Percentiles rank a stretch among this genome's conserved stretches.
Conservation (phyloP, 2,329 filamentous ascomycete genomes). For the Penicillium brevicompactum region DNA sequence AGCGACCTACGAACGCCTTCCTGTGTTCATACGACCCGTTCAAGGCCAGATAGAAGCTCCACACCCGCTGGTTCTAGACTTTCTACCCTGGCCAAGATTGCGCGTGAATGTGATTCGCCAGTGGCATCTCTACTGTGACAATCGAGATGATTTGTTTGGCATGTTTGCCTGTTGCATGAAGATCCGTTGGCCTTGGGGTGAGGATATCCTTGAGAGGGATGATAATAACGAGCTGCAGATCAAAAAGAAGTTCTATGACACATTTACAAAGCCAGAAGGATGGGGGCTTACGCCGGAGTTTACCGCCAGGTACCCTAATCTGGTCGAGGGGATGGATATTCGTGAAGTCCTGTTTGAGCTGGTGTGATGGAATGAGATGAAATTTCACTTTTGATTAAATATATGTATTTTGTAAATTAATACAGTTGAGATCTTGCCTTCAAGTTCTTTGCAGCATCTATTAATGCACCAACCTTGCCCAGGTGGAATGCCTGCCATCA, state of each 20-base stretch:
- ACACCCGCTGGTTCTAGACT: slow-evolving; percentile 24
- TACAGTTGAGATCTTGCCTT: too few species aligned
- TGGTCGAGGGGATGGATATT: slow-evolving; percentile 24
- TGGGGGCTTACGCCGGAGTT: slow-evolving; percentile 31
- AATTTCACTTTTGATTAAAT: background rate
- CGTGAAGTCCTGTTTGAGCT: slow-evolving; percentile 12
- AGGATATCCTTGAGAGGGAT: slow-evolving; percentile 24
- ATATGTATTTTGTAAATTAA: background rate
- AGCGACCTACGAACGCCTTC: slow-evolving; percentile 20
- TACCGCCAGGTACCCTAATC: slow-evolving; percentile 24
- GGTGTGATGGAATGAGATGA: background rate
- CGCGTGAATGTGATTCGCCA: slow-evolving; percentile 26
- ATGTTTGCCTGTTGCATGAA: slow-evolving; percentile 25
- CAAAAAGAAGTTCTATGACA: slow-evolving; percentile 19
- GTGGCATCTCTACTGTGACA: slow-evolving; percentile 21
- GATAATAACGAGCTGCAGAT: slow-evolving; percentile 21
- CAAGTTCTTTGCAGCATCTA: too few species aligned
- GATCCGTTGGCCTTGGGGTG: slow-evolving; percentile 30
- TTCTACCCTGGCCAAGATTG: slow-evolving; percentile 27
- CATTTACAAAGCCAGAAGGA: slow-evolving; percentile 22
- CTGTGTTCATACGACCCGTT: slow-evolving; percentile 20
- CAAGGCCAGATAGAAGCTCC: slow-evolving; percentile 20
- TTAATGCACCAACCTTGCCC: too few species aligned
- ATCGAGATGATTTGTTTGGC: slow-evolving; percentile 18
- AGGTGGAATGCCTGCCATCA: too few species aligned